A percentile compares a stretch with the other conserved stretches of the same genome.
phyloP scores from a whole-genome alignment of 441 rosid genomes.

The Populus hybrid region DNA sequence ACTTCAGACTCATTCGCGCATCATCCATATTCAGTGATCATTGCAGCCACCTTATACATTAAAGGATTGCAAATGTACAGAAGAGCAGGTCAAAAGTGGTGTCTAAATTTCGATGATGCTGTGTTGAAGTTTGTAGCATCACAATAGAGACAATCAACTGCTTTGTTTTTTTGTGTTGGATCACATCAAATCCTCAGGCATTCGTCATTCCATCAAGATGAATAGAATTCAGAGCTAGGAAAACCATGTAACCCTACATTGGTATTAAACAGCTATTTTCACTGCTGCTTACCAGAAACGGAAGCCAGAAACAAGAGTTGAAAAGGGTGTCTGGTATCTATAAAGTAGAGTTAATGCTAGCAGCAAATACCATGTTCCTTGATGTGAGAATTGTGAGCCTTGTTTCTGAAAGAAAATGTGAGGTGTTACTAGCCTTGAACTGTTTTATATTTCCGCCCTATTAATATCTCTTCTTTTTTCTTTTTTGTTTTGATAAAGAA shows the following conservation, averaged over 20 bases:
- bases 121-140: background rate
- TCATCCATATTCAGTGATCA: conserved; percentile 24
- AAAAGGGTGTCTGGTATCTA: background rate
- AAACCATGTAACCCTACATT: background rate
- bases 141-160: background rate
- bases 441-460: too few relatives aligned
- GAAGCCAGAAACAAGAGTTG: background rate
- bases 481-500: too few relatives aligned
- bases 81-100: background rate
- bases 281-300: background rate
- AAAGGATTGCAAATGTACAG: background rate
- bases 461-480: too few relatives aligned
- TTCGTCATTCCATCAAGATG: background rate
- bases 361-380: background rate
- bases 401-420: too few relatives aligned
- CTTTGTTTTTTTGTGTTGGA: background rate
- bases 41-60: background rate
- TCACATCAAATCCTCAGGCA: background rate
- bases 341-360: background rate
- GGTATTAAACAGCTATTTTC: background rate
- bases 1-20: conserved; percentile 21
- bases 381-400: too few relatives aligned
- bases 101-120: background rate
- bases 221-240: background rate
- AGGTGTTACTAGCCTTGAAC: too few relatives aligned